Conservation (phyloP, 2,329 filamentous ascomycete species). For the Plenodomus tracheiphilus region DNA sequence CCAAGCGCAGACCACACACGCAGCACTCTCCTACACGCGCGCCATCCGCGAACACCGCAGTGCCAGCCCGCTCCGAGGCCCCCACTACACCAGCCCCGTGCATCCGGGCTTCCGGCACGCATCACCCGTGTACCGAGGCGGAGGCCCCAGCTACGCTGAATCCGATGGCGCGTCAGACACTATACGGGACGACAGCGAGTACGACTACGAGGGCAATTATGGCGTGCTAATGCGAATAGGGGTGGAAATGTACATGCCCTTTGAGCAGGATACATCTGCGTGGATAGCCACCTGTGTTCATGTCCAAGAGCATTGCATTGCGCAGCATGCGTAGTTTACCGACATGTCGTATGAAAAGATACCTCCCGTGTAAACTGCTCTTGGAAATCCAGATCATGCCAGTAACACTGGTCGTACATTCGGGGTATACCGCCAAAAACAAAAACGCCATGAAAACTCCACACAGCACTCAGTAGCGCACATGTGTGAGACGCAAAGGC, state of each 20-base stretch:
- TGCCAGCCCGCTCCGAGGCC: too few relatives aligned
- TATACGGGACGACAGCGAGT: neutral
- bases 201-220: neutral
- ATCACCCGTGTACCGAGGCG: neutral
- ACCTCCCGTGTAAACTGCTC: conserved; percentile 8
- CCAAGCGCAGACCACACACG: neutral
- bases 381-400: conserved; percentile 2
- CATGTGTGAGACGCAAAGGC: neutral
- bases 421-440: neutral
- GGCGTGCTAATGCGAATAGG: too few relatives aligned
- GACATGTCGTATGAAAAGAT: conserved; percentile 10
- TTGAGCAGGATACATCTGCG: too few relatives aligned
- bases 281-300: too few relatives aligned
- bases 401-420: neutral
- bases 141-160: neutral
- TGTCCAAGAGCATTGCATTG: conserved; percentile 3
- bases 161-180: neutral
- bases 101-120: neutral
- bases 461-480: conserved; percentile 7
- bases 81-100: neutral
- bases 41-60: neutral
- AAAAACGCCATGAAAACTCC: conserved; percentile 11
- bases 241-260: too few relatives aligned
- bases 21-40: neutral
- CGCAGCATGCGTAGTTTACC: conserved; percentile 10